Percentiles rank a stretch among this genome's conserved stretches.
Conservation (phyloP, 169 alveolate species). For the Cytauxzoon felis region DNA sequence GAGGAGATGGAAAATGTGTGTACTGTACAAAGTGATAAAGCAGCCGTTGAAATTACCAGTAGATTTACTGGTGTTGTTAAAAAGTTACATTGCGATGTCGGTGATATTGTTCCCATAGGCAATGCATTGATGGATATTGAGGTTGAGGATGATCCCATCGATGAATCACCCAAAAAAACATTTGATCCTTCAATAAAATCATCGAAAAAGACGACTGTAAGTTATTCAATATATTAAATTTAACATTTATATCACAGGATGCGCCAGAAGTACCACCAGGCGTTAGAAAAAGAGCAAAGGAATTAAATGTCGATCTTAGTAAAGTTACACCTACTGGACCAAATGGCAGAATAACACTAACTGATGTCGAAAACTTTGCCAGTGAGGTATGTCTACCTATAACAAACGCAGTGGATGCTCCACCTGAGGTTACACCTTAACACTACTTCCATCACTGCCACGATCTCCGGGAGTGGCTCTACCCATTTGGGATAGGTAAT, state of each 20-base stretch:
- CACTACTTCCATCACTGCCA: conserved; percentile 33
- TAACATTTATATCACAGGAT: no score
- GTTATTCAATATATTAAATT: no score
- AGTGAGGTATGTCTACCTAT: background rate
- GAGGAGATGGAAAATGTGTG: conserved; percentile 90
- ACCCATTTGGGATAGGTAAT: no score
- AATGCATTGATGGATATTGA: conserved; percentile 79
- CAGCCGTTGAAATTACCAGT: conserved; percentile 91
- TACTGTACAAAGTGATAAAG: conserved; percentile 91
- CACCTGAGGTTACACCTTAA: conserved; percentile 10
- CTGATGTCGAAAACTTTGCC: conserved; percentile 48
- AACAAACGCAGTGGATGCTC: no score
- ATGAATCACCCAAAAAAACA: no score
- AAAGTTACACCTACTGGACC: conserved; percentile 62
- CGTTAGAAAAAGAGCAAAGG: conserved; percentile 65
- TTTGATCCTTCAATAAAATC: no score
- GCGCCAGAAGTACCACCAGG: conserved; percentile 67
- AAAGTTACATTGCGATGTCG: conserved; percentile 79
- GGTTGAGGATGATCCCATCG: conserved; percentile 63
- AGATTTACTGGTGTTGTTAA: conserved; percentile 86
- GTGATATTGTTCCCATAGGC: conserved; percentile 77
- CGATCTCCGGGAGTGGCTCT: no score
- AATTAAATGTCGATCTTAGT: conserved; percentile 59
- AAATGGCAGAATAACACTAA: conserved; percentile 56
- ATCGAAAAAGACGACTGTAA: no score